A percentile compares a stretch with the other conserved stretches of the same genome.
Evolutionary conservation across 306 rosid genomes (phyloP).

Genomic region (Castanea crenata): DNA sequence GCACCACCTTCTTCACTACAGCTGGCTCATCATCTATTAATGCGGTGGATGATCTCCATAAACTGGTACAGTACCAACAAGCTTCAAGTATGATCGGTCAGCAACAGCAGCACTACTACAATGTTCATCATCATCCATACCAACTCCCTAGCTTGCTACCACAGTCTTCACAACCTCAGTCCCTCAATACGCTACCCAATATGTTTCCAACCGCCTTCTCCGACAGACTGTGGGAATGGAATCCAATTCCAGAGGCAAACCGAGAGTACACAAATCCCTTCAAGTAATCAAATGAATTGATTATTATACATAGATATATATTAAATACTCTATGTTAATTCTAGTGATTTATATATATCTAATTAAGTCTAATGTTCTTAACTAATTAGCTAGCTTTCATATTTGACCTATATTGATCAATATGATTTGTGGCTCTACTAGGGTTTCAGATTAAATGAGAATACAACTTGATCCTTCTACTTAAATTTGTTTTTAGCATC

Average conservation of each 20-base stretch:
- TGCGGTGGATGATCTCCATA: conserved; percentile 70
- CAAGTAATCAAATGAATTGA: conserved; percentile 57
- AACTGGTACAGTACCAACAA: conserved; percentile 59
- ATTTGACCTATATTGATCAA: conserved; percentile 25
- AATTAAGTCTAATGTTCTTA: background rate
- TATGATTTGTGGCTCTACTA: conserved; percentile 11
- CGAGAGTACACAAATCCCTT: conserved; percentile 60
- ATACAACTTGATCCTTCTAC: background rate
- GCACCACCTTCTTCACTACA: conserved; percentile 20
- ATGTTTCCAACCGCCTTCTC: conserved; percentile 62
- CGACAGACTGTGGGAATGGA: conserved; percentile 94
- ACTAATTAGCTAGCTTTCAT: conserved; percentile 1
- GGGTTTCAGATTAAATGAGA: conserved; percentile 5
- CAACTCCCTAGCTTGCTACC: conserved; percentile 40
- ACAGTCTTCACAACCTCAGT: conserved; percentile 36
- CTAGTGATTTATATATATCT: conserved; percentile 13
- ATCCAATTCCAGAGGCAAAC: conserved; percentile 65
- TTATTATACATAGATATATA: conserved; percentile 20
- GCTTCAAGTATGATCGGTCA: conserved; percentile 1
- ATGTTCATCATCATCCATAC: conserved; percentile 25
- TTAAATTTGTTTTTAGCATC: background rate
- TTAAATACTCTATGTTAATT: conserved; percentile 19
- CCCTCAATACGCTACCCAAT: conserved; percentile 42
- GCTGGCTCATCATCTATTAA: conserved; percentile 15
- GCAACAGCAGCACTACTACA: conserved; percentile 32